Evolutionary conservation across 176 grass and related monocot species (phyloP).

Genomic region (Carex parvula): DNA sequence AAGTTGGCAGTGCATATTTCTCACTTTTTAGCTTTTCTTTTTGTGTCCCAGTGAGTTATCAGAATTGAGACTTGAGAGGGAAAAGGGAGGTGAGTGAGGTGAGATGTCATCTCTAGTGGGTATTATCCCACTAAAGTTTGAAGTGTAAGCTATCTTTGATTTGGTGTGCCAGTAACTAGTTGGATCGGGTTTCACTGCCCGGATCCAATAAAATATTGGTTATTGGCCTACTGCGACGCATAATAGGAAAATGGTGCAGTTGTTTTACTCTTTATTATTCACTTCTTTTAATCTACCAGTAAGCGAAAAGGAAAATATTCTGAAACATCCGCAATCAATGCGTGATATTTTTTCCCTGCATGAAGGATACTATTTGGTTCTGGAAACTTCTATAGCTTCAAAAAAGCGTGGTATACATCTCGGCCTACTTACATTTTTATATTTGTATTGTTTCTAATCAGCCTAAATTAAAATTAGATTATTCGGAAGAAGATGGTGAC

Average conservation of each 20-base stretch:
- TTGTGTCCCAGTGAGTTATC: constrained; percentile 17
- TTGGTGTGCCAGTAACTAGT: constrained; percentile 26
- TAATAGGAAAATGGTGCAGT: no score
- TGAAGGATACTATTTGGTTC: background rate
- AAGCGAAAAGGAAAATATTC: background rate
- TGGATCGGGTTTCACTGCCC: background rate
- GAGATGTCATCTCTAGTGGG: constrained; percentile 33
- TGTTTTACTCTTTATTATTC: no score
- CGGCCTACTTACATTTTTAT: background rate
- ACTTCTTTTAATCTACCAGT: no score
- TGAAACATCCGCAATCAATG: background rate
- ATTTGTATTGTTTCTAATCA: constrained; percentile 20
- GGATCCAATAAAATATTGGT: background rate
- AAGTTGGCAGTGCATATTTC: constrained; percentile 39
- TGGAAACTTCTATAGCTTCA: background rate
- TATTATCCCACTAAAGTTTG: constrained; percentile 29
- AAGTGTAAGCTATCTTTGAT: constrained; percentile 37
- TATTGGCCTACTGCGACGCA: background rate
- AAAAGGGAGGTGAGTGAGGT: constrained; percentile 32
- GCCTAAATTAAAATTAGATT: constrained; percentile 28
- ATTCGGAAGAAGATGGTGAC: constrained; percentile 16
- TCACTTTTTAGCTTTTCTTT: constrained; percentile 19
- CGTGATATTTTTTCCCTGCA: background rate
- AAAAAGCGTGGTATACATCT: background rate
- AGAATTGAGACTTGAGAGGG: constrained; percentile 28